Conservation (phyloP, 352 stramenopile genomes). For the Phytophthora ohioensis region DNA sequence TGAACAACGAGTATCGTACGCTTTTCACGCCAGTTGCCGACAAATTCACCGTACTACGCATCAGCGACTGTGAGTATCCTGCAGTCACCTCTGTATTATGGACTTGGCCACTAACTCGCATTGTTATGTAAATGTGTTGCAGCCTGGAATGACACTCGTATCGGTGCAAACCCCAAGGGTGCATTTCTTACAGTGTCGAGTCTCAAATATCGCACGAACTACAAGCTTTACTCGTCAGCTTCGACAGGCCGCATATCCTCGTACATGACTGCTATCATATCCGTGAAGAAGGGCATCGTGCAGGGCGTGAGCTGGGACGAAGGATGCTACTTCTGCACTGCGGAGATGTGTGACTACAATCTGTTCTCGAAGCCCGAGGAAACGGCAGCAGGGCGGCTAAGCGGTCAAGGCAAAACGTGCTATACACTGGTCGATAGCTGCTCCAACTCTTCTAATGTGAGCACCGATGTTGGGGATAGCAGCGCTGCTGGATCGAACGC, state of each 20-base stretch:
- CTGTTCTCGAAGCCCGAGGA: constrained; percentile 66
- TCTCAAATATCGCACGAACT: constrained; percentile 66
- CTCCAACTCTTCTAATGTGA: constrained; percentile 28
- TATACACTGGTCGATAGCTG: constrained; percentile 55
- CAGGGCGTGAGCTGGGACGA: constrained; percentile 87
- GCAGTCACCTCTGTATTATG: neutral
- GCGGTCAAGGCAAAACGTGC: constrained; percentile 71
- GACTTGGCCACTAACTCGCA: constrained; percentile 4
- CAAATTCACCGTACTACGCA: constrained; percentile 79
- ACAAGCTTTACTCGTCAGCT: constrained; percentile 78
- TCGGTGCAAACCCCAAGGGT: constrained; percentile 53
- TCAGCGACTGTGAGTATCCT: constrained; percentile 72
- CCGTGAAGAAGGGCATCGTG: constrained; percentile 79
- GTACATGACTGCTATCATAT: constrained; percentile 84
- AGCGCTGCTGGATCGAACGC: constrained; percentile 21
- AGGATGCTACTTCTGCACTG: constrained; percentile 79
- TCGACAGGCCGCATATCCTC: constrained; percentile 59
- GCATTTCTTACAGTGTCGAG: constrained; percentile 80
- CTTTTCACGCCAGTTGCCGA: constrained; percentile 82
- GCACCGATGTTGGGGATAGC: constrained; percentile 30
- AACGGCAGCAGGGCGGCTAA: constrained; percentile 51
- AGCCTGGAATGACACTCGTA: constrained; percentile 80
- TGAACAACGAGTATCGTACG: constrained; percentile 77
- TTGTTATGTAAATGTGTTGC: constrained; percentile 3
- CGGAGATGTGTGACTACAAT: constrained; percentile 70